A percentile compares a stretch with the other conserved stretches of the same genome.
Evolutionary conservation across 371 early-diverging fungal genomes (phyloP).

Genomic region (Mortierella sp.): DNA sequence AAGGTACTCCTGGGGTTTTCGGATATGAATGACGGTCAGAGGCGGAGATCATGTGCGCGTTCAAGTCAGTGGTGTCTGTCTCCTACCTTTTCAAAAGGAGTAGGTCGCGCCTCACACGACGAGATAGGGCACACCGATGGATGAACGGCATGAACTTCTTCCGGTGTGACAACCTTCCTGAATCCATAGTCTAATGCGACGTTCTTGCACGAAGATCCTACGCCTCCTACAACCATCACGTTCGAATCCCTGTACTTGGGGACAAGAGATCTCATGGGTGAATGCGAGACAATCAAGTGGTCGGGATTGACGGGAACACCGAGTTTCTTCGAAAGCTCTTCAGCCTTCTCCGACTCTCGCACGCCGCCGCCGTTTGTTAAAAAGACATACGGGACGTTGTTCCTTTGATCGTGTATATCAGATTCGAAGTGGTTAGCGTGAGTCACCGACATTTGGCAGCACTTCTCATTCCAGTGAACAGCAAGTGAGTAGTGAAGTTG

Average conservation of each 20-base stretch:
- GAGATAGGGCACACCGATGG: conserved; percentile 82
- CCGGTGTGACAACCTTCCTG: conserved; percentile 72
- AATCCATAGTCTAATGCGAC: conserved; percentile 85
- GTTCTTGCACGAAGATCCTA: conserved; percentile 65
- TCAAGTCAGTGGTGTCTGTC: no score
- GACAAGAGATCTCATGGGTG: conserved; percentile 82
- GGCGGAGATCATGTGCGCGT: no score
- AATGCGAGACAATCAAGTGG: conserved; percentile 86
- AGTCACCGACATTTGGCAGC: no score
- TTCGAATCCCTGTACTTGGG: conserved; percentile 64
- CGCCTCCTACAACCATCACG: conserved; percentile 81
- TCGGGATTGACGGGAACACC: conserved; percentile 69
- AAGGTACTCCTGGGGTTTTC: conserved; percentile 18
- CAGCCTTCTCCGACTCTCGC: conserved; percentile 78
- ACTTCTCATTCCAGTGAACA: no score
- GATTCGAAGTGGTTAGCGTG: neutral
- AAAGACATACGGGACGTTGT: conserved; percentile 75
- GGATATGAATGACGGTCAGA: no score
- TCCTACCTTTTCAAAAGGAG: conserved; percentile 34
- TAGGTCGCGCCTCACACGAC: conserved; percentile 29
- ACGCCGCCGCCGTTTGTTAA: conserved; percentile 93
- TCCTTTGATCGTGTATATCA: conserved; percentile 5
- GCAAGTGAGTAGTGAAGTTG: neutral
- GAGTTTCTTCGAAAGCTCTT: conserved; percentile 70
- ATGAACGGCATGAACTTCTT: conserved; percentile 79